phyloP scores from a whole-genome alignment of 2,329 filamentous ascomycete genomes.

The Tetracladium maxilliforme region DNA sequence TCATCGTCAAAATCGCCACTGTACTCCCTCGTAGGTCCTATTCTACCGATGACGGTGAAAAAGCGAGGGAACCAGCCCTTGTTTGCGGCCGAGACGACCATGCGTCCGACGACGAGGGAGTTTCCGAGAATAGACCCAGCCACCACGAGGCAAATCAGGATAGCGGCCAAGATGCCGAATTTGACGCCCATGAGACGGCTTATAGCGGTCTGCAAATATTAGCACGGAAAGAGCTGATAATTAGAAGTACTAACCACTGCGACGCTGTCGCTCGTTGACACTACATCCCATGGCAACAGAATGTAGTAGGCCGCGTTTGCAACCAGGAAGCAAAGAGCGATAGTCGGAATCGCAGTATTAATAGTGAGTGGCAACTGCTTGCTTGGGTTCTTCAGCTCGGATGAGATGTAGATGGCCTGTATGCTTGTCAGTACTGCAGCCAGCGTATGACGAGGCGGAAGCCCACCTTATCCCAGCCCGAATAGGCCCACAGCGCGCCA shows the following conservation, averaged over 20 bases:
- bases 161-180: slow-evolving; percentile 36
- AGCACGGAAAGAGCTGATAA: slow-evolving; percentile 2
- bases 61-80: slow-evolving; percentile 31
- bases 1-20: neutral
- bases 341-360: slow-evolving; percentile 43
- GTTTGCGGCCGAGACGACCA: slow-evolving; percentile 43
- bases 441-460: neutral
- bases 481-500: slow-evolving; percentile 48
- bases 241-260: slow-evolving; percentile 48
- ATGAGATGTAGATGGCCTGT: slow-evolving; percentile 38
- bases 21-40: slow-evolving; percentile 14
- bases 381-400: slow-evolving; percentile 33
- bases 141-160: slow-evolving; percentile 44
- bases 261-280: slow-evolving; percentile 44
- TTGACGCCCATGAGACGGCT: slow-evolving; percentile 35
- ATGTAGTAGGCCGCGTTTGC: slow-evolving; percentile 50
- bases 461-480: slow-evolving; percentile 49
- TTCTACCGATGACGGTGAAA: slow-evolving; percentile 27
- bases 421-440: slow-evolving; percentile 2
- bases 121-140: slow-evolving; percentile 47
- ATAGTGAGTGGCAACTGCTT: slow-evolving; percentile 44
- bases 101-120: slow-evolving; percentile 45
- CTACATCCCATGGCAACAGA: slow-evolving; percentile 40
- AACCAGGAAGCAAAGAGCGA: slow-evolving; percentile 41
- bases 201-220: slow-evolving; percentile 30